phyloP scores from a whole-genome alignment of 2,329 filamentous ascomycete genomes.

The Colletotrichum zoysiae region DNA sequence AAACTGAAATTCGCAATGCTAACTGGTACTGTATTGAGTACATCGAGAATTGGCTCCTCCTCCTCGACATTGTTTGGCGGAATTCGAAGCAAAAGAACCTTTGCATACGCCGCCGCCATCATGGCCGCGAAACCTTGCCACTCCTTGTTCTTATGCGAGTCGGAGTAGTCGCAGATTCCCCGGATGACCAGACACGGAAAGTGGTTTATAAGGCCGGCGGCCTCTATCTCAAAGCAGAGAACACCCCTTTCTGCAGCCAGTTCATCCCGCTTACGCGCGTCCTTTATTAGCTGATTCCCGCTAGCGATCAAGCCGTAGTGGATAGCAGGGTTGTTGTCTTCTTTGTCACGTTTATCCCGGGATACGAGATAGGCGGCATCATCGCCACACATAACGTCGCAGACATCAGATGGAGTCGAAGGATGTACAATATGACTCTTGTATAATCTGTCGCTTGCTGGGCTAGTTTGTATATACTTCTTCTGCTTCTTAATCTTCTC shows the following conservation, averaged over 20 bases:
- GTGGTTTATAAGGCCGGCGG: too few relatives aligned
- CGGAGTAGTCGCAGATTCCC: conserved; percentile 50
- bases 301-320: conserved; percentile 53
- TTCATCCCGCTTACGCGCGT: conserved; percentile 48
- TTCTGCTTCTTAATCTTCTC: background rate
- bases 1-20: background rate
- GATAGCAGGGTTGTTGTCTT: conserved; percentile 40
- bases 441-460: background rate
- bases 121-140: conserved; percentile 47
- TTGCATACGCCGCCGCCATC: conserved; percentile 47
- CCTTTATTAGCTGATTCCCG: conserved; percentile 49
- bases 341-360: conserved; percentile 9
- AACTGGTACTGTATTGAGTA: conserved; percentile 5
- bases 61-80: conserved; percentile 40
- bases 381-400: background rate
- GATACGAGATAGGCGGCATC: background rate
- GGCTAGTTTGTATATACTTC: background rate
- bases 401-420: background rate
- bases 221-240: conserved; percentile 44
- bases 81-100: conserved; percentile 43
- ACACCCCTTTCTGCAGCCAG: conserved; percentile 52
- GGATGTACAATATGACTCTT: background rate
- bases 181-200: conserved; percentile 45
- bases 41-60: background rate
- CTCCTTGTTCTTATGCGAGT: conserved; percentile 46